Evolutionary conservation across 2,329 filamentous ascomycete species (phyloP).

Genomic region (Spiromastix sp.): DNA sequence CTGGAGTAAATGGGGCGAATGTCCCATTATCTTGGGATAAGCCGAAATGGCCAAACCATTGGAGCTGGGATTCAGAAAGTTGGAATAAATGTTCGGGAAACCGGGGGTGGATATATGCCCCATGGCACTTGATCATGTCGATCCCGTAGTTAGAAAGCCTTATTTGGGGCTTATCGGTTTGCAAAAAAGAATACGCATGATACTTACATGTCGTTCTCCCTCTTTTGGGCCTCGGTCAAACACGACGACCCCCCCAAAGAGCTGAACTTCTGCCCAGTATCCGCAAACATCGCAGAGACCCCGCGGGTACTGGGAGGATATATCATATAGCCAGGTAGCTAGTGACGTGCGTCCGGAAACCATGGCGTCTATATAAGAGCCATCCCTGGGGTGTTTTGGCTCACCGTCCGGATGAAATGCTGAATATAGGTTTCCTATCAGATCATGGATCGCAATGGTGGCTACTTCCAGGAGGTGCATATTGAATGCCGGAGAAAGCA

Average conservation of each 20-base stretch:
- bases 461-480: conserved; percentile 6
- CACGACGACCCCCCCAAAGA: conserved; percentile 5
- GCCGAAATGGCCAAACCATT: neutral
- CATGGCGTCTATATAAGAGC: neutral
- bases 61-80: conserved; percentile 2
- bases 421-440: conserved; percentile 3
- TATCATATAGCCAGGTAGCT: neutral
- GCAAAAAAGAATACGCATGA: no score
- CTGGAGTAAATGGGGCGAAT: neutral
- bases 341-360: neutral
- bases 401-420: conserved; percentile 3
- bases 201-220: conserved; percentile 4
- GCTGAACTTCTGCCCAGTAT: conserved; percentile 5
- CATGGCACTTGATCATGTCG: conserved; percentile 1
- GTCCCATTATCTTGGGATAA: neutral
- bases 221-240: conserved; percentile 5
- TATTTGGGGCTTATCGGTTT: no score
- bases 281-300: conserved; percentile 2
- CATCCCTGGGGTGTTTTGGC: neutral
- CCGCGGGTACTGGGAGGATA: neutral
- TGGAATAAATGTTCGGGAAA: conserved; percentile 1
- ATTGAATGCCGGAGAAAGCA: conserved; percentile 1
- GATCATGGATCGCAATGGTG: conserved; percentile 2
- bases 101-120: conserved; percentile 3
- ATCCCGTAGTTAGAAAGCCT: neutral